Evolutionary conservation across 352 stramenopile genomes (phyloP).

Genomic region (Globisporangium spiculum): DNA sequence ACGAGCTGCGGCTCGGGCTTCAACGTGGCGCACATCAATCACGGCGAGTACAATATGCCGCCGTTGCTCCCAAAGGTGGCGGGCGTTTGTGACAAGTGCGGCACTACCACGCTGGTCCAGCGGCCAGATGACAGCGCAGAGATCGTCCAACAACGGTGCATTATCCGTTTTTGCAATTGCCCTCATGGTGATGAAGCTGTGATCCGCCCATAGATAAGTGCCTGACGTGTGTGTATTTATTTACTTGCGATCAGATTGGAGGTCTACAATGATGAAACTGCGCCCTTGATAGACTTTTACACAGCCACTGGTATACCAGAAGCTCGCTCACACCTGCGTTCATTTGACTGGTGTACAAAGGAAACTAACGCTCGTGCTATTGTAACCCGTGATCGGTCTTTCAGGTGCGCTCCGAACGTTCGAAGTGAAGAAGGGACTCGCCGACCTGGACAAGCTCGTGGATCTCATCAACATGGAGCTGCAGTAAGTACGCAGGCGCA

Average conservation of each 20-base stretch:
- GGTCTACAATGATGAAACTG: constrained; percentile 89
- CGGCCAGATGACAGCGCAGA: constrained; percentile 79
- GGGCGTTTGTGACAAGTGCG: constrained; percentile 79
- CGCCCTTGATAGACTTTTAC: constrained; percentile 88
- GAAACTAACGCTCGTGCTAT: neutral
- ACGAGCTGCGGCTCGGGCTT: constrained; percentile 80
- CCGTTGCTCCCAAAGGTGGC: constrained; percentile 85
- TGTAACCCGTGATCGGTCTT: neutral
- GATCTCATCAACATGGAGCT: constrained; percentile 56
- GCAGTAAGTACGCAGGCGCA: constrained; percentile 18
- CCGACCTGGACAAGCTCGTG: constrained; percentile 76
- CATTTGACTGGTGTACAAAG: neutral
- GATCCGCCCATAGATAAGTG: neutral
- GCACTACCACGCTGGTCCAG: constrained; percentile 67
- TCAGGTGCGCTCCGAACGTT: constrained; percentile 69
- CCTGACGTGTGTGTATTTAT: neutral
- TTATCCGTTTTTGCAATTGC: neutral
- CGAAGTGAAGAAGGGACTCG: constrained; percentile 83
- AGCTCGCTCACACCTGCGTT: constrained; percentile 4
- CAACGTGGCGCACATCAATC: constrained; percentile 87
- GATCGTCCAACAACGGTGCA: constrained; percentile 71
- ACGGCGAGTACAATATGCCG: constrained; percentile 88
- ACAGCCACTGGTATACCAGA: constrained; percentile 32
- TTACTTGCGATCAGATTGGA: constrained; percentile 39
- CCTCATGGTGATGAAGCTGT: neutral